A percentile compares a stretch with the other conserved stretches of the same genome.
phyloP scores from a whole-genome alignment of 2,329 filamentous ascomycete species.

The Didymella pinodella region DNA sequence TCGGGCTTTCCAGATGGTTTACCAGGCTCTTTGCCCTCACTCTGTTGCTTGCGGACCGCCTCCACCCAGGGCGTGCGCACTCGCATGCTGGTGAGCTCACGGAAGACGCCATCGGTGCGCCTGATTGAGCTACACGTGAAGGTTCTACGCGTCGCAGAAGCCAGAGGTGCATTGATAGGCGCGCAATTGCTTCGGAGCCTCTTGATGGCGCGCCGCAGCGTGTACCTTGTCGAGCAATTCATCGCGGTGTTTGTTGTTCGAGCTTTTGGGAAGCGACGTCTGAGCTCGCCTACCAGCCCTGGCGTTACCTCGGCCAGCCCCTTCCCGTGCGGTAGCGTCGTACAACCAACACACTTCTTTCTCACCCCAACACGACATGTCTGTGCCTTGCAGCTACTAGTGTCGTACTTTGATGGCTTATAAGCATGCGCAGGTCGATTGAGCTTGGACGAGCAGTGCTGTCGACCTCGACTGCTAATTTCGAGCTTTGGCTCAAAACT shows the following conservation, averaged over 20 bases:
- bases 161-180: not conserved
- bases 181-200: slow-evolving; percentile 15
- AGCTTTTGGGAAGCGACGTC: slow-evolving; percentile 30
- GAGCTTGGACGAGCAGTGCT: slow-evolving; percentile 49
- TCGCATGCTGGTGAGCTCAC: slow-evolving; percentile 56
- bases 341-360: slow-evolving; percentile 12
- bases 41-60: slow-evolving; percentile 64
- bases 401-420: slow-evolving; percentile 8
- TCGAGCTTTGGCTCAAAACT: slow-evolving; percentile 49
- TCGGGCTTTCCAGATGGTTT: slow-evolving; percentile 45
- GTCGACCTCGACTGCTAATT: slow-evolving; percentile 27
- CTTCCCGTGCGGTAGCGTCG: slow-evolving; percentile 19
- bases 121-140: slow-evolving; percentile 39
- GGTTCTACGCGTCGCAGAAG: slow-evolving; percentile 17
- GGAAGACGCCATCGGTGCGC: slow-evolving; percentile 66
- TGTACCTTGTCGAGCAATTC: slow-evolving; percentile 29
- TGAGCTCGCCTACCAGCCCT: slow-evolving; percentile 25
- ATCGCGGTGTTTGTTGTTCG: slow-evolving; percentile 28
- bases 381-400: slow-evolving; percentile 7
- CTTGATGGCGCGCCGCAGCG: slow-evolving; percentile 29
- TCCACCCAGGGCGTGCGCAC: slow-evolving; percentile 74
- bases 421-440: slow-evolving; percentile 37
- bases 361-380: not conserved
- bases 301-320: too few species aligned
- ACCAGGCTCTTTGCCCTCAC: slow-evolving; percentile 41